Base-by-base conservation (phyloP, 495 filamentous ascomycete genomes). In the Penicillium roqueforti region DNA sequence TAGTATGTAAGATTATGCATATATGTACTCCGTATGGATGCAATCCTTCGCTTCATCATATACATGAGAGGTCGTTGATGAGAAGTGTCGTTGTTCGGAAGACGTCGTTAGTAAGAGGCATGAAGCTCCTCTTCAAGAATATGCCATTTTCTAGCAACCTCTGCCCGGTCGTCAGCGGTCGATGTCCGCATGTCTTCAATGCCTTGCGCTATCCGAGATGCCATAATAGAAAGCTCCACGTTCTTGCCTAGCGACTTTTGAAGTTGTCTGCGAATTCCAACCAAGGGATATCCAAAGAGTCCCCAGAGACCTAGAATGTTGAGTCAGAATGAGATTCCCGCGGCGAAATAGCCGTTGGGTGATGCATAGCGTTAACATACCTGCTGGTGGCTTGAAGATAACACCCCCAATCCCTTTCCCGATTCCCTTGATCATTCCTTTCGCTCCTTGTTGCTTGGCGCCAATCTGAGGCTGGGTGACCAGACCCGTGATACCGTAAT, bases 401-500 rank as follows among this genome's bases (percentile, higher is more conserved):
- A 89, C 57, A 0, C 88, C 87, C 31, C 86, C 87, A 31, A 91
- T 75, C 1, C 87, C 88, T 62, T 89, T 91, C 1, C 83, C 87
- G 19, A 91, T 72, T 0, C 88, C 88, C 61, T 91, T 91, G 6
- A 88, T 42, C 16, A 91, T 76, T 6, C 88, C 88, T 16, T 73
- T 76, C 0, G 77, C 70, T 3, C 88, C 87, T 54, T 86, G 83
- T 41, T 90, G 83, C 56, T 84, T 80, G 6, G 81, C 85, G 18
- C 85, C 88, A 31, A 77, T 73, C 11, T 82, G 53, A 6, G 88
- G 88, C 38, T 91, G 88, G 0, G 83, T 91, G 7, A 91, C 77
- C 0, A 92, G 67, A 0, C 88, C 88, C 4, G 87, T 81, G 16
- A 90, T 76, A 5, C 88, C 88, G 55, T 92, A 83, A 58, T 81